phyloP scores from a whole-genome alignment of 768 basidiomycete species.

The Pisolithus albus region DNA sequence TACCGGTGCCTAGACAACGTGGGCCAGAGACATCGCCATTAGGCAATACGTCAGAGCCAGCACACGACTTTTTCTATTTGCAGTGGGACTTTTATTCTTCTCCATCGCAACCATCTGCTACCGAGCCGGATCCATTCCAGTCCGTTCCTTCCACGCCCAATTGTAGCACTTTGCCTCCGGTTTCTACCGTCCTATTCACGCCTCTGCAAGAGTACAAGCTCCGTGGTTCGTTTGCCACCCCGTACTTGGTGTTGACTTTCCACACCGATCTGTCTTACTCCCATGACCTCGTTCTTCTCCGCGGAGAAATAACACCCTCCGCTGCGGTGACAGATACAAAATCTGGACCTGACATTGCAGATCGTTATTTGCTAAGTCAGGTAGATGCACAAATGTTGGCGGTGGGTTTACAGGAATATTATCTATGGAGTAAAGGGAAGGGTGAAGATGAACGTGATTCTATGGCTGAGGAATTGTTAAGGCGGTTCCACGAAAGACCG shows the following conservation, averaged over 20 bases:
- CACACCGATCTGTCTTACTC: constrained; percentile 83
- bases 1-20: constrained; percentile 64
- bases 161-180: constrained; percentile 37
- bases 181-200: constrained; percentile 83
- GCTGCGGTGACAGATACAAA: constrained; percentile 31
- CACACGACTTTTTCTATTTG: constrained; percentile 78
- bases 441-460: neutral
- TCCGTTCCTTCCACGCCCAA: constrained; percentile 19
- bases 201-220: constrained; percentile 91
- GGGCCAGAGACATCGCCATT: constrained; percentile 21
- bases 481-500: constrained; percentile 72
- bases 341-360: constrained; percentile 22
- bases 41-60: constrained; percentile 28
- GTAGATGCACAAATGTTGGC: constrained; percentile 80
- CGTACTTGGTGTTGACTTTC: constrained; percentile 83
- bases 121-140: constrained; percentile 39
- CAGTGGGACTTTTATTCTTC: constrained; percentile 85
- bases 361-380: constrained; percentile 58
- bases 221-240: constrained; percentile 78
- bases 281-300: constrained; percentile 77
- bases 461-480: constrained; percentile 41
- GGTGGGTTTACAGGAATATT: constrained; percentile 79
- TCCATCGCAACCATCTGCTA: constrained; percentile 51
- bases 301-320: constrained; percentile 85
- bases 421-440: constrained; percentile 48